These are phyloP conservation scores for Verticillium nubilum DNA, from an alignment of 2,329 filamentous ascomycete species.

Conservation along the genomic window DNA sequence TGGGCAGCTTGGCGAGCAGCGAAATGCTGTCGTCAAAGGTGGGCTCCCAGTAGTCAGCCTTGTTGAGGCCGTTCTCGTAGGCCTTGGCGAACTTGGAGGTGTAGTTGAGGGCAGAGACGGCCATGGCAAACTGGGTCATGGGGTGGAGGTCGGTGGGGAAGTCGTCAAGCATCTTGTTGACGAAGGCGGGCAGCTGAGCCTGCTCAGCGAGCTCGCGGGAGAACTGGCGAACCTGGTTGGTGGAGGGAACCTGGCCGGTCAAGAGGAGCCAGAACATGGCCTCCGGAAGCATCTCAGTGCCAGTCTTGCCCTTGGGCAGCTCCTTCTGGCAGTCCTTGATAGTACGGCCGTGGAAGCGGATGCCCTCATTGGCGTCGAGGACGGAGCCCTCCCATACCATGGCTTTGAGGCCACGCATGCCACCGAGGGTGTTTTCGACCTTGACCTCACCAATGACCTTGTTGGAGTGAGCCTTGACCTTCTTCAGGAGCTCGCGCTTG, in stretches of 20 bases:
- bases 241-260: slow-evolving; percentile 85
- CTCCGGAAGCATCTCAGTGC: slow-evolving; percentile 96
- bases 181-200: slow-evolving; percentile 73
- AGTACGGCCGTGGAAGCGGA: slow-evolving; percentile 94
- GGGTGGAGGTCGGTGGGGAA: slow-evolving; percentile 90
- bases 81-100: slow-evolving; percentile 90
- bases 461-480: slow-evolving; percentile 79
- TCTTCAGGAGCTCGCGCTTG: slow-evolving; percentile 89
- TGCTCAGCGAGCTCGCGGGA: slow-evolving; percentile 85
- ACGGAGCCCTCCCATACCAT: slow-evolving; percentile 99
- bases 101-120: slow-evolving; percentile 92
- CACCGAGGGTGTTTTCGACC: slow-evolving; percentile 88
- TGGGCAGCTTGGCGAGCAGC: slow-evolving; percentile 91
- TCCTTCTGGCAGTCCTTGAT: slow-evolving; percentile 97
- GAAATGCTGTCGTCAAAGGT: slow-evolving; percentile 95
- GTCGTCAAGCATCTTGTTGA: slow-evolving; percentile 80
- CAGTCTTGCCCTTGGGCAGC: slow-evolving; percentile 85
- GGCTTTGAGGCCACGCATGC: slow-evolving; percentile 94
- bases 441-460: slow-evolving; percentile 89
- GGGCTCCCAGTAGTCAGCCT: slow-evolving; percentile 98
- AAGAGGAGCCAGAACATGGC: slow-evolving; percentile 99
- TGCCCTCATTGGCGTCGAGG: slow-evolving; percentile 92
- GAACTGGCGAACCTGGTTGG: slow-evolving; percentile 72
- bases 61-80: slow-evolving; percentile 86
- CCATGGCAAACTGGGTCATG: slow-evolving; percentile 97